Base-by-base conservation (phyloP, 2,329 filamentous ascomycete genomes). In the Trichoderma aggressivum region DNA sequence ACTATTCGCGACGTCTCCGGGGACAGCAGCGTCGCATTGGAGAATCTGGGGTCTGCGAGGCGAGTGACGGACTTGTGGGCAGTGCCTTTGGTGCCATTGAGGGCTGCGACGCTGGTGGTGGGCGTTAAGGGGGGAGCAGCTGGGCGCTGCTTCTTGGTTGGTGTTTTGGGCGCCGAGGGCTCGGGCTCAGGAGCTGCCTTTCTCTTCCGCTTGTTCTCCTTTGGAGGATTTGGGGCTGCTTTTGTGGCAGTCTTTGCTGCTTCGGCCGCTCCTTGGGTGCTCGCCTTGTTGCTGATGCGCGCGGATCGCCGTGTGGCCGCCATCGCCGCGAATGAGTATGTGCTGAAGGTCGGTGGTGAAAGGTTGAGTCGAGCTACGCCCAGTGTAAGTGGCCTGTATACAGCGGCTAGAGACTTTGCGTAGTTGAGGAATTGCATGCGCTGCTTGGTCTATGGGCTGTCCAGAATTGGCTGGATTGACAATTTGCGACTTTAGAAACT, bases 11-110 rank as follows among this genome's bases (percentile, higher is more conserved):
- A 91, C 3, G 91, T 90, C 77, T 90, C 87, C 2, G 92, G 91
- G 0, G 92, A 93, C n/a, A 92, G 81, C 11, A 94, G 84, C 1
- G 88, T 86, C 1, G 91, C 92, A 78, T 94, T 93, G 56, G 91
- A 92, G 16, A 83, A 81, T 74, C 87, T 86, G 0, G 91, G 89
- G 73, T 90, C 85, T 16, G 89, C 90, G 2, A 91, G 86, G 28
- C 90, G 86, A 65, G 84, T 80, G 43, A 86, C 81, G 2, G 81
- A 80, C 16, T 80, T 79, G 26, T 82, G 79, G 36, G 78, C 82
- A 58, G 83, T 82, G 70, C 82, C 53, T 77, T 78, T 16, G 76
- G 77, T 34, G 75, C 78, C 24, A 75, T 76, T 56, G 63, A 84
- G 79, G 32, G 78, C 79, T 14, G 80, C 82, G 56, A 81, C 82